Evolutionary conservation across 2,329 filamentous ascomycete species (phyloP), one percentile per base, ranked within the genome.

Genomic region (Huntiella bhutanensis): DNA sequence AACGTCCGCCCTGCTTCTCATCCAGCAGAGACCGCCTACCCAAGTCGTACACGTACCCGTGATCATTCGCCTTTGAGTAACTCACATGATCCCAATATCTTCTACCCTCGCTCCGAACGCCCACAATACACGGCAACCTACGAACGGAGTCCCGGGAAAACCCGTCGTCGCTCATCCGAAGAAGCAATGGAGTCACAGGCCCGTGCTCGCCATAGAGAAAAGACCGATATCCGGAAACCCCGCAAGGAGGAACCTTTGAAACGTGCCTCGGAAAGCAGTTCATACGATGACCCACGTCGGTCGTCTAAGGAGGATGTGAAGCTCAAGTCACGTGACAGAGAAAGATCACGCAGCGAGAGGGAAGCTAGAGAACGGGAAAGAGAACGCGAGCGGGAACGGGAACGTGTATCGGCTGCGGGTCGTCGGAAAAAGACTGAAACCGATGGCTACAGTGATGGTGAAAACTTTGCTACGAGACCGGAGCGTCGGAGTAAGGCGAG

Each of bases 231-330:
- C 6, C 22, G 22, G 46, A 63, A 62, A 53, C 60, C 56, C 50
- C 13, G 56, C 28, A 58, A 62, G 16, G 64, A 64, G 54, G 62
- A 64, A 2, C 56, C 58, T 17, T 62, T 58, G 52, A 57, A 47
- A 55, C 0, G 62, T 64, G 42, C 60, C 62, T 11, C 64, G 64
- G 56, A 52, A 50, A 28, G 22, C 22, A 28, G 22, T 28, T 28
- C 22, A 10, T 10, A 28, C 8, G 22, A 28, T 28, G 22, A 28
- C 22, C 8, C 22, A 28, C 22, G 22, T 28, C 22, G 22, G 6
- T 28, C 22, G 56, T 65, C 58, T 57, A 35, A 47, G 49, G 42
- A 43, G 28, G 33, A 42, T 19, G 33, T 38, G 4, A 28, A 28
- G 22, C 22, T 28, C 5, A 13, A 19, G 13, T 38, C 33, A 15